These are phyloP conservation scores for Hypoxylon sp. DNA, from an alignment of 2,329 filamentous ascomycete genomes.

Conservation along the genomic window DNA sequence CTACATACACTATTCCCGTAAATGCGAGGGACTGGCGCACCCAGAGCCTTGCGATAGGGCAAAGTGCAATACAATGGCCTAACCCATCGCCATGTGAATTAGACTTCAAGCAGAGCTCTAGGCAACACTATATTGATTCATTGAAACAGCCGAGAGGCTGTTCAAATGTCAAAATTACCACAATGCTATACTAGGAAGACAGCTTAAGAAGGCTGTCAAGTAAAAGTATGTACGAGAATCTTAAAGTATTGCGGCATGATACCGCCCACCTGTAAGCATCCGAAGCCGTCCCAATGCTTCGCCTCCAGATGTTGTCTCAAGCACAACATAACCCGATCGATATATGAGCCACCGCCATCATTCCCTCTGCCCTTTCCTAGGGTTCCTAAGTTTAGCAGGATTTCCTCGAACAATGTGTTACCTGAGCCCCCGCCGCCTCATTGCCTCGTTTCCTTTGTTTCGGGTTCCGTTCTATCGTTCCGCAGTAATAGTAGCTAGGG, in stretches of 20 bases:
- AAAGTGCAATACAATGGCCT: neutral
- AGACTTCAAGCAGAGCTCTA: neutral
- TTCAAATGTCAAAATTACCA: conserved; percentile 14
- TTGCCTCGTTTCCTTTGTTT: conserved; percentile 1
- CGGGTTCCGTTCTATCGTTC: conserved; percentile 11
- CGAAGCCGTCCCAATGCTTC: conserved; percentile 11
- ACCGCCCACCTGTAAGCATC: conserved; percentile 14
- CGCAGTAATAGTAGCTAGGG: conserved; percentile 1
- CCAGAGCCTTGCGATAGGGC: neutral
- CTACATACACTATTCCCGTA: neutral
- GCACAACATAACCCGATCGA: conserved; percentile 13
- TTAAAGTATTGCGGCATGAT: conserved; percentile 23
- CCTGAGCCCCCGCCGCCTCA: neutral
- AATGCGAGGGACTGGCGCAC: neutral
- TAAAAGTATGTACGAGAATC: conserved; percentile 26
- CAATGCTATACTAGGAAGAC: neutral
- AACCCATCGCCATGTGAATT: neutral
- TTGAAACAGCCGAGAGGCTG: neutral
- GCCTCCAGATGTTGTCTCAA: conserved; percentile 29
- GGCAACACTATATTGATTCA: conserved; percentile 3
- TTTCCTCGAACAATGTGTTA: neutral
- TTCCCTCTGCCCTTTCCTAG: conserved; percentile 5
- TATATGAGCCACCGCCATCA: conserved; percentile 10
- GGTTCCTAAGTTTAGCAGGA: too few species aligned
- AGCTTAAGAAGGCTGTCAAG: conserved; percentile 10